phyloP scores from a whole-genome alignment of 257 asterid genomes.

The Plectranthus barbatus region DNA sequence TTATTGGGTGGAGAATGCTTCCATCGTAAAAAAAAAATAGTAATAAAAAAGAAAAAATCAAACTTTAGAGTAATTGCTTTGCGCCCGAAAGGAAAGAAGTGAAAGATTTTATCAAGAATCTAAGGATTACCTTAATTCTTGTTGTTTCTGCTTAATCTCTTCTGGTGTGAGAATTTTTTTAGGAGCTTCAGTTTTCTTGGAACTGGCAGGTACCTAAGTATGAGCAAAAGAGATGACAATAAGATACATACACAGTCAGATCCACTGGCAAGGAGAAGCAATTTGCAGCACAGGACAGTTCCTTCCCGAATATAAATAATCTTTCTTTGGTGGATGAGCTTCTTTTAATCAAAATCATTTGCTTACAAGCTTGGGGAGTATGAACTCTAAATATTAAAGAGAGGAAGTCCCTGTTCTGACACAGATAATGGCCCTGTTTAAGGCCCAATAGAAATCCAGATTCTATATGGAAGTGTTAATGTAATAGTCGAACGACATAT shows the following conservation, averaged over 20 bases:
- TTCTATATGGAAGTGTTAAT: not conserved
- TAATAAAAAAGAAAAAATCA: too few species aligned
- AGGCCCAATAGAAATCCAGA: not conserved
- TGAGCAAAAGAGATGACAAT: not conserved
- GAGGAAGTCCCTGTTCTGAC: not conserved
- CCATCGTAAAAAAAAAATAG: too few species aligned
- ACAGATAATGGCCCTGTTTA: not conserved
- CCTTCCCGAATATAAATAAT: not conserved
- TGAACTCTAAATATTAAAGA: not conserved
- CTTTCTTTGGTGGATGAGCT: not conserved
- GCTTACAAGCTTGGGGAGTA: constrained; percentile 5
- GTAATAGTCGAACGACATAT: not conserved
- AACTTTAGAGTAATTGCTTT: not conserved
- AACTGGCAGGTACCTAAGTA: constrained; percentile 56
- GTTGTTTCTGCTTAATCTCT: constrained; percentile 61
- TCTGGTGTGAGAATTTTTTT: constrained; percentile 77
- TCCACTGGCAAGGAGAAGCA: not conserved
- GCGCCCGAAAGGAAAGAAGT: not conserved
- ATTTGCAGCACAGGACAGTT: not conserved
- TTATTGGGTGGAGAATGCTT: not conserved
- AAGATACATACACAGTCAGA: not conserved
- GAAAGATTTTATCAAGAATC: not conserved
- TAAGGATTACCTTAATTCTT: constrained; percentile 56
- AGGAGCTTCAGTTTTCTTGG: constrained; percentile 51
- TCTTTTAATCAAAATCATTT: not conserved